Base-by-base conservation (phyloP, 352 stramenopile genomes). In the Phytopythium vexans region DNA sequence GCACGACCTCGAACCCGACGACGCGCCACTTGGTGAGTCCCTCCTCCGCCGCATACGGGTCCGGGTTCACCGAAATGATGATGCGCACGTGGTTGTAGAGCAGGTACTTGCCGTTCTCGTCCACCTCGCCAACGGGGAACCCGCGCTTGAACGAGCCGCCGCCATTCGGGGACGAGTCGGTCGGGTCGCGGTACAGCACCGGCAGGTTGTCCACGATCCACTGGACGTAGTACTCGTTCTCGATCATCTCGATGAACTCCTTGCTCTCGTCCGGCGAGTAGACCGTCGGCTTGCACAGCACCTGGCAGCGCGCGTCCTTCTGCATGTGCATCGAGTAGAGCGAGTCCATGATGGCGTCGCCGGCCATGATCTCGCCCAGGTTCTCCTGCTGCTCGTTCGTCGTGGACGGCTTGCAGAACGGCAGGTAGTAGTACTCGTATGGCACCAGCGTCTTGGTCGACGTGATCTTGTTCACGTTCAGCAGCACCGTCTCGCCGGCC, bases 381-480 rank as follows among this genome's bases (percentile, higher is more conserved):
- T 97, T 97, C 64, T 97, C 88, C 48, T 86, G 74, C 60, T 94
- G 74, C 64, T 94, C 84, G 41, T 92, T 79, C 21, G 88, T 96
- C 54, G 72, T 54, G 54, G 77, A 71, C 15, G 84, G 82, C 58
- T 82, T 78, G 74, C 90, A 99, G 63, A 86, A 97, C 51, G 95
- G 96, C 31, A 99, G 75, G 68, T 98, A 95, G 77, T 99, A 99
- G 71, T 99, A 99, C 72, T 99, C 96, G 71, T 98, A 99, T 42
- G 96, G 97, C 54, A 99, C 82, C 54, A 99, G 92, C 45, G 96
- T 99, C 70, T 98, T 98, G 41, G 92, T 97, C 37, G 89, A 98
- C 56, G 97, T 98, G 59, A 99, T 97, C 69, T 98, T 96, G 84
- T 99, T 98, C 12, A 98, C 96, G 61, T 98, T 98, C 42, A 98